Conservation (phyloP, 1,284 basidiomycete species). For the Dichomitus squalens region DNA sequence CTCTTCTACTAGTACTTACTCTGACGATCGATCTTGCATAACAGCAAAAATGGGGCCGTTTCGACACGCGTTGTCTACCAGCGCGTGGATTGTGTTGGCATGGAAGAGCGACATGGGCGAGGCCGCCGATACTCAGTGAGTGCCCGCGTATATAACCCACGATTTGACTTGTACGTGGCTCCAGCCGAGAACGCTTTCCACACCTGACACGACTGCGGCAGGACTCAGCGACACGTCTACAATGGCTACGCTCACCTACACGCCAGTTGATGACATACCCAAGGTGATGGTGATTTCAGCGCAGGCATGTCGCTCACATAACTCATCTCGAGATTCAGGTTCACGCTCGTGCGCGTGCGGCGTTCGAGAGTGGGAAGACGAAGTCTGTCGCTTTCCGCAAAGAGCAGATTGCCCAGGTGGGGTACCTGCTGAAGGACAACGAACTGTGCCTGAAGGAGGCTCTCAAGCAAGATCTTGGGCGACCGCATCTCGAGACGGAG, state of each 20-base stretch:
- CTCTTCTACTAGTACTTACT: no score
- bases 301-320: background rate
- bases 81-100: no score
- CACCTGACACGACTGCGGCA: no score
- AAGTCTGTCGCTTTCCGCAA: constrained; percentile 62
- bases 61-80: no score
- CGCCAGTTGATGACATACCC: background rate
- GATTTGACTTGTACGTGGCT: background rate
- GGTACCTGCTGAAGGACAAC: constrained; percentile 69
- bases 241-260: background rate
- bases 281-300: background rate
- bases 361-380: constrained; percentile 60
- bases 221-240: no score
- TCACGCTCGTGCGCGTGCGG: constrained; percentile 48
- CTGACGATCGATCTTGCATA: no score
- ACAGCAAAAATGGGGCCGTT: no score
- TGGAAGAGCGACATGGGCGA: no score
- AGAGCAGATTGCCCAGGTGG: constrained; percentile 65
- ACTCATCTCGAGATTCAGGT: constrained; percentile 41
- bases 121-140: no score
- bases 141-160: no score
- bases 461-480: constrained; percentile 56
- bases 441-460: constrained; percentile 54
- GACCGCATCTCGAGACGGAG: constrained; percentile 52
- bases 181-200: no score